These are phyloP conservation scores for Chlorella sorokiniana DNA, from an alignment of 139 green algal genomes.

Conservation along the genomic window DNA sequence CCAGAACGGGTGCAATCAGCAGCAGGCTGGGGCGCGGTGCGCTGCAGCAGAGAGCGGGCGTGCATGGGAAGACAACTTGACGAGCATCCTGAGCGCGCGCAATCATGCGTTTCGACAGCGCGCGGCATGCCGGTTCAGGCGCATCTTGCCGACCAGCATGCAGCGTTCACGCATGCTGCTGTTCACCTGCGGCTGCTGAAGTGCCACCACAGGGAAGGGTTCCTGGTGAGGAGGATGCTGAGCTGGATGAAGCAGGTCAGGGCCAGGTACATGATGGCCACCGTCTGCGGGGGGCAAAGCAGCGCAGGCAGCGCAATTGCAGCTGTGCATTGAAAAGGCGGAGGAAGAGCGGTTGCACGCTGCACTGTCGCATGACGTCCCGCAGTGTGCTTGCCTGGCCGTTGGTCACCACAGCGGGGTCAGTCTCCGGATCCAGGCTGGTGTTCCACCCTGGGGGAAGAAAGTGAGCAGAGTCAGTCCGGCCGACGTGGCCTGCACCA, in stretches of 20 bases:
- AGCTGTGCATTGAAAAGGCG: neutral
- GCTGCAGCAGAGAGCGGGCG: neutral
- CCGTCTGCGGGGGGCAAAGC: slow-evolving; percentile 22
- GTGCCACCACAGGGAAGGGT: slow-evolving; percentile 49
- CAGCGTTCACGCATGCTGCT: too few relatives aligned
- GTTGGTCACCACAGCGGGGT: neutral
- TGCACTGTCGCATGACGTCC: too few relatives aligned
- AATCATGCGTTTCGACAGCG: too few relatives aligned
- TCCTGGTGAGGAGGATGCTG: slow-evolving; percentile 50
- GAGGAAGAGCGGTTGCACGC: too few relatives aligned
- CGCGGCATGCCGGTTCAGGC: too few relatives aligned
- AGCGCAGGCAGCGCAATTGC: neutral
- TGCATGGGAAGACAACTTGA: too few relatives aligned
- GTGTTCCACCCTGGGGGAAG: slow-evolving; percentile 12
- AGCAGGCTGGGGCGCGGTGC: slow-evolving; percentile 37
- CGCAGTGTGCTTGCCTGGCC: neutral
- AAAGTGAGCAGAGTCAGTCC: neutral
- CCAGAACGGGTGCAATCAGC: slow-evolving; percentile 33
- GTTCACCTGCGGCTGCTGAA: slow-evolving; percentile 31
- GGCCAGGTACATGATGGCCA: slow-evolving; percentile 47
- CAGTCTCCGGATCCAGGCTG: slow-evolving; percentile 9
- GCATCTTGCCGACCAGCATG: too few relatives aligned
- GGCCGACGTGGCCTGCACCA: neutral
- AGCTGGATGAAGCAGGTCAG: slow-evolving; percentile 53
- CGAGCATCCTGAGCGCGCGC: too few relatives aligned